Percentiles rank a stretch among this genome's conserved stretches.
These are phyloP conservation scores for Talaromyces sp. DNA, from an alignment of 2,329 filamentous ascomycete genomes.

Conservation along the genomic window DNA sequence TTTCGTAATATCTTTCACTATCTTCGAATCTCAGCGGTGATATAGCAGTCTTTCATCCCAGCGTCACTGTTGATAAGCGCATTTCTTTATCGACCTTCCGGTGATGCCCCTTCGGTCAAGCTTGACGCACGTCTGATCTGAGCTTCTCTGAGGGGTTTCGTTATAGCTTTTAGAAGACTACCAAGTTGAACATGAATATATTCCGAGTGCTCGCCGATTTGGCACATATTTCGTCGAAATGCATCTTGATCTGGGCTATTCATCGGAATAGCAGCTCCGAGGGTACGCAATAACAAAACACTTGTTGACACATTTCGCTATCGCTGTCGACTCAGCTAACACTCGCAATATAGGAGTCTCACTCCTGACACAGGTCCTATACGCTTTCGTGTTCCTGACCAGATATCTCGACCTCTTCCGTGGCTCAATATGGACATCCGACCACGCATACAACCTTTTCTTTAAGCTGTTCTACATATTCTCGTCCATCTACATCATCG, in stretches of 20 bases:
- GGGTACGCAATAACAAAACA: constrained; percentile 48
- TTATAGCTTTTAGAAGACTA: background rate
- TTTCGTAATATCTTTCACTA: background rate
- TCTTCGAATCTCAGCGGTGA: background rate
- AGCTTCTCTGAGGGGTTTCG: background rate
- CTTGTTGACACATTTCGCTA: background rate
- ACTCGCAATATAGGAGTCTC: constrained; percentile 64
- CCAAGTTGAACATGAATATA: constrained; percentile 24
- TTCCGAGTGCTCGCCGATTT: constrained; percentile 81
- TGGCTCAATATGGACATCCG: constrained; percentile 24
- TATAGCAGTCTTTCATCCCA: background rate
- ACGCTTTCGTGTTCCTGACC: constrained; percentile 78
- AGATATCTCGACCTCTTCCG: constrained; percentile 81
- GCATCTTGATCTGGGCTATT: constrained; percentile 86
- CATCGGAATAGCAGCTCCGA: constrained; percentile 84
- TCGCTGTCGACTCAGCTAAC: constrained; percentile 7
- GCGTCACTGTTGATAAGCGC: background rate
- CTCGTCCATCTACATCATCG: constrained; percentile 81
- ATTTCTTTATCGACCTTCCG: background rate
- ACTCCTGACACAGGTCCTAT: constrained; percentile 82
- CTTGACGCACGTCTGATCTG: background rate
- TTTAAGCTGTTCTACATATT: constrained; percentile 88
- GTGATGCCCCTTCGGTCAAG: background rate
- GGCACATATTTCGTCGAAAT: constrained; percentile 81
- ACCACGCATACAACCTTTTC: constrained; percentile 65